Percentiles rank a stretch among this genome's conserved stretches.
Evolutionary conservation across 345 rosid genomes (phyloP).

Genomic region (Sonneratia alba): DNA sequence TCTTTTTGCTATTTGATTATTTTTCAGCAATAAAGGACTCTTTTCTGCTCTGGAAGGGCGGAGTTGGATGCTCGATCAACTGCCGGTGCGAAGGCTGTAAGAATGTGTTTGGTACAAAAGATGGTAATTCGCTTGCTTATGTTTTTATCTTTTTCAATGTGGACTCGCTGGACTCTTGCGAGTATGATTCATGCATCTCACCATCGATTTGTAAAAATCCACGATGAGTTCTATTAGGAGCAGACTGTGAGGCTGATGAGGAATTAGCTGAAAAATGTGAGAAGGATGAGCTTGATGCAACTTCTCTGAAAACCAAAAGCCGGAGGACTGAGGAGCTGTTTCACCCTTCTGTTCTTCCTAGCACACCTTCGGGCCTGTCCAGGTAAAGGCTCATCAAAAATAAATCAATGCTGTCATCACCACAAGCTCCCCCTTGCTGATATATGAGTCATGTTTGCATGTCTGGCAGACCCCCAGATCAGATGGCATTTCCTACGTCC

Average conservation of each 20-base stretch:
- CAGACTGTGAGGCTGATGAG: conserved; percentile 41
- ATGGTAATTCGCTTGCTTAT: conserved; percentile 37
- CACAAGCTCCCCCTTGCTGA: neutral
- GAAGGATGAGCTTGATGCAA: conserved; percentile 20
- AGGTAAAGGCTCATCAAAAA: conserved; percentile 30
- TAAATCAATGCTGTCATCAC: neutral
- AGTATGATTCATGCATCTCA: neutral
- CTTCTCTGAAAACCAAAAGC: conserved; percentile 31
- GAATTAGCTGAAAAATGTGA: conserved; percentile 55
- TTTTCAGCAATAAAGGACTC: conserved; percentile 8
- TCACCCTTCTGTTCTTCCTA: conserved; percentile 45
- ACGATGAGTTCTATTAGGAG: conserved; percentile 48
- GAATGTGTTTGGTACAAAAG: conserved; percentile 81
- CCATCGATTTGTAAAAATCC: conserved; percentile 5
- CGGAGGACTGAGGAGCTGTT: conserved; percentile 46
- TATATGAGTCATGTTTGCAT: neutral
- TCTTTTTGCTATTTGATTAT: neutral
- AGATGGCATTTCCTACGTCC: conserved; percentile 60
- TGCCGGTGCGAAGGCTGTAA: conserved; percentile 99
- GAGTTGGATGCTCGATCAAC: conserved; percentile 93
- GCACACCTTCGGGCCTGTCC: conserved; percentile 56
- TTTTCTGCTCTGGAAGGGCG: conserved; percentile 42
- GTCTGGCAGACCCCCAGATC: conserved; percentile 45
- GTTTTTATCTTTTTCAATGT: neutral
- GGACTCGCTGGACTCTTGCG: neutral